phyloP scores from a whole-genome alignment of 2,329 filamentous ascomycete genomes.

The Cladobotryum mycophilum region DNA sequence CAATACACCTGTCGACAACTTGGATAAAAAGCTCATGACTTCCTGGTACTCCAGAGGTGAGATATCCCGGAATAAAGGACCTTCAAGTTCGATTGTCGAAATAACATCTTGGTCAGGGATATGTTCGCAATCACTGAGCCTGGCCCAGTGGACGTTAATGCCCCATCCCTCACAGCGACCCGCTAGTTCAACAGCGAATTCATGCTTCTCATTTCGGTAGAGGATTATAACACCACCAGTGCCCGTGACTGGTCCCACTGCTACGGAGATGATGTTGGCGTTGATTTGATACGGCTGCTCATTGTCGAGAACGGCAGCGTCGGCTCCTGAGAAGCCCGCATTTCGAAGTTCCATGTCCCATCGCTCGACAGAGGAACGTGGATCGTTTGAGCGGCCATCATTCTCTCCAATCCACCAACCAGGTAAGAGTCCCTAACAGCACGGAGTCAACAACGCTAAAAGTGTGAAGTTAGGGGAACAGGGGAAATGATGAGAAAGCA shows the following conservation, averaged over 20 bases:
- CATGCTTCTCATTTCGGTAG: conserved; percentile 5
- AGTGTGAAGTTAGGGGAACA: too few relatives aligned
- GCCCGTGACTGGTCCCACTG: too few relatives aligned
- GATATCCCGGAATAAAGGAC: conserved; percentile 14
- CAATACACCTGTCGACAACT: conserved; percentile 1
- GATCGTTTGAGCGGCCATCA: background rate
- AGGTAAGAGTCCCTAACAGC: background rate
- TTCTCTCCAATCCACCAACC: background rate
- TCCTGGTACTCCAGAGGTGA: background rate
- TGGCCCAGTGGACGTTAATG: conserved; percentile 4
- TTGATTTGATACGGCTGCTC: background rate
- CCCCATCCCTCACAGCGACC: background rate
- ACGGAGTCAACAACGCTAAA: too few relatives aligned
- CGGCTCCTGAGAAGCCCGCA: conserved; percentile 7
- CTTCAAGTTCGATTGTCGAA: conserved; percentile 14
- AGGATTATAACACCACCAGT: background rate
- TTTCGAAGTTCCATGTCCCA: conserved; percentile 5
- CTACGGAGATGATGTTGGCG: background rate
- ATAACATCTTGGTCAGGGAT: conserved; percentile 6
- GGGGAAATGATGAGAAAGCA: too few relatives aligned
- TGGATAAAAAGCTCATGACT: conserved; percentile 14
- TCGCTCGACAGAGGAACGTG: background rate
- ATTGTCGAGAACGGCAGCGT: conserved; percentile 9
- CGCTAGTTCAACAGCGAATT: conserved; percentile 9
- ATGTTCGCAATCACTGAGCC: background rate